A percentile compares a stretch with the other conserved stretches of the same genome.
phyloP scores from a whole-genome alignment of 2,329 filamentous ascomycete genomes.

The Monilinia polystroma region DNA sequence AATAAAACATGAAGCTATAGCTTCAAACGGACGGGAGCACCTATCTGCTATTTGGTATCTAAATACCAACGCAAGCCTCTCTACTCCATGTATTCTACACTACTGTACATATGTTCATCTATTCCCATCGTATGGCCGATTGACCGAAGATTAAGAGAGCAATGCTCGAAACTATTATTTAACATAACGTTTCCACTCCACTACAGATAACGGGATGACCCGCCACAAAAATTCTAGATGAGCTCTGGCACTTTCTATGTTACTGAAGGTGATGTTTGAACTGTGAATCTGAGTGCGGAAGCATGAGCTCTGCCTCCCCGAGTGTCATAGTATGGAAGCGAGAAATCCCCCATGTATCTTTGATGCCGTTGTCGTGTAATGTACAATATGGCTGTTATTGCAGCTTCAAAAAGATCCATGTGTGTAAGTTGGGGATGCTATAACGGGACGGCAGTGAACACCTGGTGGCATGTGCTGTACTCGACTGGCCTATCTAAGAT shows the following conservation, averaged over 20 bases:
- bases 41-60: background rate
- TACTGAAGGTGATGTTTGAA: slow-evolving; percentile 23
- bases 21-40: background rate
- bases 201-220: slow-evolving; percentile 21
- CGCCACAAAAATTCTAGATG: slow-evolving; percentile 19
- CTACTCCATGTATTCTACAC: background rate
- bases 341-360: slow-evolving; percentile 15
- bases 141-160: slow-evolving; percentile 16
- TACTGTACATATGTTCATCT: background rate
- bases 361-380: slow-evolving; percentile 26
- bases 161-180: background rate
- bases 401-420: slow-evolving; percentile 13
- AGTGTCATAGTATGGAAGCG: slow-evolving; percentile 29
- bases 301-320: slow-evolving; percentile 34
- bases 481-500: slow-evolving; percentile 16
- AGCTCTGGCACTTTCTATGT: slow-evolving; percentile 12
- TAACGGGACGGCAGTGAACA: slow-evolving; percentile 30
- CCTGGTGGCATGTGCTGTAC: slow-evolving; percentile 33
- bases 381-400: slow-evolving; percentile 1
- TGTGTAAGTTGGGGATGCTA: slow-evolving; percentile 17
- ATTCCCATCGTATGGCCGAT: background rate
- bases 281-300: slow-evolving; percentile 34
- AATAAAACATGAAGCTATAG: background rate
- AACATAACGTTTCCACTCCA: slow-evolving; percentile 6
- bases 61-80: background rate